These are phyloP conservation scores for Eruca vesicaria DNA, from an alignment of 441 rosid genomes.

Conservation along the genomic window DNA sequence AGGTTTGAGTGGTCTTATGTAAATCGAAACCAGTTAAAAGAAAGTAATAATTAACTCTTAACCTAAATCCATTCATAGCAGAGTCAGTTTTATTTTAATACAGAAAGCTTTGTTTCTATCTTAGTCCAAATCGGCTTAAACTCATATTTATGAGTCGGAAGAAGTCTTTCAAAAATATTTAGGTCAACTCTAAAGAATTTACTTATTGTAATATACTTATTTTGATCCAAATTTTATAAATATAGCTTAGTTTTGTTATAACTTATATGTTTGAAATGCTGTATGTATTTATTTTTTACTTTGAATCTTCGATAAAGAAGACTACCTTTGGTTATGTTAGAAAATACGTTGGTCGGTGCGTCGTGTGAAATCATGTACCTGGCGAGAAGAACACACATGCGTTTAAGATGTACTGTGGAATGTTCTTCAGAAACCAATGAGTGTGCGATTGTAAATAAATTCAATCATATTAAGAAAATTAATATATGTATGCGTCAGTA, in stretches of 20 bases:
- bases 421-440: slow-evolving; percentile 28
- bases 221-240: not conserved
- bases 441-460: not conserved
- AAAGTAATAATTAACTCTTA: not conserved
- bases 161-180: not conserved
- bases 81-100: not conserved
- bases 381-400: slow-evolving; percentile 33
- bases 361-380: slow-evolving; percentile 27
- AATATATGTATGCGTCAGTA: slow-evolving; percentile 3
- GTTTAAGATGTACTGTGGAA: slow-evolving; percentile 32
- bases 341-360: slow-evolving; percentile 22
- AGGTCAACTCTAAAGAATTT: not conserved
- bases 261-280: not conserved
- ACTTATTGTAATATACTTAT: not conserved
- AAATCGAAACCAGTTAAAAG: not conserved
- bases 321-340: not conserved
- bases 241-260: not conserved
- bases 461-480: not conserved
- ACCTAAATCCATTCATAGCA: not conserved
- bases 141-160: not conserved
- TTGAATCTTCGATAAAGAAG: not conserved
- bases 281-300: not conserved
- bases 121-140: not conserved
- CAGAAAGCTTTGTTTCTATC: not conserved
- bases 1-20: not conserved